Evolutionary conservation across 2,329 filamentous ascomycete species (phyloP), one percentile per base, ranked within the genome.

Genomic region (Phialemoniopsis sp.): DNA sequence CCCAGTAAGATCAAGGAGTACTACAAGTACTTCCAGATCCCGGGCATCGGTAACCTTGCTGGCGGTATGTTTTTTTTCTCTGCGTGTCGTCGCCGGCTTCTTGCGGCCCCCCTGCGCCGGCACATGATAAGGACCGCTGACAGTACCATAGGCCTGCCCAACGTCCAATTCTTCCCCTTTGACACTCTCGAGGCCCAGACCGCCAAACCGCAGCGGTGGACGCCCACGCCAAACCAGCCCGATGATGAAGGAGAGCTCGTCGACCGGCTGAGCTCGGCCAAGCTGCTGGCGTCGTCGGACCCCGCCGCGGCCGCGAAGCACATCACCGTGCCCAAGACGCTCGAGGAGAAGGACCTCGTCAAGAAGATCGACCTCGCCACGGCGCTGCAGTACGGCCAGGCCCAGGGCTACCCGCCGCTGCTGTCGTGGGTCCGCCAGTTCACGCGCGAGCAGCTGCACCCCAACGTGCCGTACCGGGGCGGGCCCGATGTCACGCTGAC

Each of bases 141-240:
- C 21, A 26, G 6, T 6, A 6, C 21, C 15, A 21, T 46, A 90
- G 87, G 88, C 44, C 76, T 95, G 16, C 90, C 90, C 13, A 84
- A 93, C 60, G 72, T 83, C 30, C 76, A 76, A 42, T 88, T 88
- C 65, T 96, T 96, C 56, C 90, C 90, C 8, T 95, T 86, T 62
- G 89, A 96, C 53, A 93, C 89, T 1, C 79, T 96, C 46, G 88
- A 95, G 63, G 87, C 89, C 31, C 81, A 85, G 48, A 79, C 85
- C 45, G 87, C 88, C 26, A 76, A 78, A 45, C 82, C 88, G 8
- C 70, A 85, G 47, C 78, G 89, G 60, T 93, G 86, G 73, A 72
- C 76, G 28, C 85, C 85, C 2, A 82, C 82, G 10, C 76, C 80
- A 29, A 86, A 85, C 57, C 66, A 72, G 34, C 78, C 79, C 9